Percentiles rank a stretch among this genome's conserved stretches.
Evolutionary conservation across 192 early-diverging fungal genomes (phyloP).

Genomic region (Coemansia sp.): DNA sequence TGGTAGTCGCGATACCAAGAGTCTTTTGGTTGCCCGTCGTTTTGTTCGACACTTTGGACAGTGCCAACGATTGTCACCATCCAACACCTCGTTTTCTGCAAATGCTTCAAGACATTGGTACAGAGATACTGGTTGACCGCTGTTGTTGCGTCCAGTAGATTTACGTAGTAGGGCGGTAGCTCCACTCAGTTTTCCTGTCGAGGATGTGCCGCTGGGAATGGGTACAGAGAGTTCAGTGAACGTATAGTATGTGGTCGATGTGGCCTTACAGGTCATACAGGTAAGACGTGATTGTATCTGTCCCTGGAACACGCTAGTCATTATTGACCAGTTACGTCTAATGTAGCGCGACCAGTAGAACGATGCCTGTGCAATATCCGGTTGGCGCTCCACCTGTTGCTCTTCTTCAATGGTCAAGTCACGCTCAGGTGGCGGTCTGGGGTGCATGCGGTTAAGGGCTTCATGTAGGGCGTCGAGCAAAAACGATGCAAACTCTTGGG

Average conservation of each 20-base stretch:
- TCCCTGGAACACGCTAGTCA: conserved; percentile 90
- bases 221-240: conserved; percentile 93
- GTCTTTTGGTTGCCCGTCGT: conserved; percentile 70
- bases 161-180: conserved; percentile 17
- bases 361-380: conserved; percentile 56
- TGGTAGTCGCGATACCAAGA: conserved; percentile 78
- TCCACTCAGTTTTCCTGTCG: conserved; percentile 6
- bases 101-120: conserved; percentile 84
- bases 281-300: conserved; percentile 47
- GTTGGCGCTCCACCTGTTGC: conserved; percentile 64
- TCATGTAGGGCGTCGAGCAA: conserved; percentile 90
- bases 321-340: conserved; percentile 70
- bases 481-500: conserved; percentile 92
- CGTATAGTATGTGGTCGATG: conserved; percentile 70
- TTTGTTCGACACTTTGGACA: conserved; percentile 79
- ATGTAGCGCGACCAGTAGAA: conserved; percentile 77
- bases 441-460: conserved; percentile 73
- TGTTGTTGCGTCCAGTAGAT: conserved; percentile 1
- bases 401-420: conserved; percentile 46
- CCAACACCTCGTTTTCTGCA: conserved; percentile 78
- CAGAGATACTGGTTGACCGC: conserved; percentile 42
- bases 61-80: conserved; percentile 88
- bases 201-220: conserved; percentile 62
- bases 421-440: conserved; percentile 38
- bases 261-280: conserved; percentile 35